These are phyloP conservation scores for Zygosaccharomyces bisporus DNA, from an alignment of 805 yeast species.

Conservation along the genomic window DNA sequence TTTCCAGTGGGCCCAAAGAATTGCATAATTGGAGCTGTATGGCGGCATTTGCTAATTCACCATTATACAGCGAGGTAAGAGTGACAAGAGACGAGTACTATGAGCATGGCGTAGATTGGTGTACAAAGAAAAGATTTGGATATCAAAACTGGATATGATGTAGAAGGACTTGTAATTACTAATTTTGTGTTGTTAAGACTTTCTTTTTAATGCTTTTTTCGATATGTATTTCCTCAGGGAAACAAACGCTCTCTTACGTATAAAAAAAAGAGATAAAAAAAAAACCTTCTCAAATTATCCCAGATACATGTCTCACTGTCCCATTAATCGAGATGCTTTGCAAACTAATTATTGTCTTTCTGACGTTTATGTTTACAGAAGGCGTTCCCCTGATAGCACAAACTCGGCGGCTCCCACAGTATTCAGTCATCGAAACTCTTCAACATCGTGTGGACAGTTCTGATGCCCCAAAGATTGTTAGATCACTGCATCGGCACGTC, in stretches of 20 bases:
- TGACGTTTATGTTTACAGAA: background rate
- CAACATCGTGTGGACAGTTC: constrained; percentile 3
- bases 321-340: too few species aligned
- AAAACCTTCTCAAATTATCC: background rate
- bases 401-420: background rate
- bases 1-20: constrained; percentile 36
- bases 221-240: background rate
- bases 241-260: background rate
- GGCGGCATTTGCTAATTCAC: constrained; percentile 39
- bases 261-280: background rate
- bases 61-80: constrained; percentile 46
- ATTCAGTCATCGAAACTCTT: background rate
- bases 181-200: background rate
- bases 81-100: constrained; percentile 76
- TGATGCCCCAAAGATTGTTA: constrained; percentile 1
- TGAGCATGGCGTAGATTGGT: constrained; percentile 68
- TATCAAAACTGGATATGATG: constrained; percentile 37
- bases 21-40: constrained; percentile 61
- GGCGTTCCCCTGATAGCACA: background rate
- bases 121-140: constrained; percentile 41
- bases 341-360: background rate
- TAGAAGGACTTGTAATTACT: background rate
- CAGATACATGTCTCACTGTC: too few species aligned
- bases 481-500: background rate
- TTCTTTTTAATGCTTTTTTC: background rate